These are phyloP conservation scores for Kodamaea jinghongensis DNA, from an alignment of 805 yeast genomes.

Conservation along the genomic window DNA sequence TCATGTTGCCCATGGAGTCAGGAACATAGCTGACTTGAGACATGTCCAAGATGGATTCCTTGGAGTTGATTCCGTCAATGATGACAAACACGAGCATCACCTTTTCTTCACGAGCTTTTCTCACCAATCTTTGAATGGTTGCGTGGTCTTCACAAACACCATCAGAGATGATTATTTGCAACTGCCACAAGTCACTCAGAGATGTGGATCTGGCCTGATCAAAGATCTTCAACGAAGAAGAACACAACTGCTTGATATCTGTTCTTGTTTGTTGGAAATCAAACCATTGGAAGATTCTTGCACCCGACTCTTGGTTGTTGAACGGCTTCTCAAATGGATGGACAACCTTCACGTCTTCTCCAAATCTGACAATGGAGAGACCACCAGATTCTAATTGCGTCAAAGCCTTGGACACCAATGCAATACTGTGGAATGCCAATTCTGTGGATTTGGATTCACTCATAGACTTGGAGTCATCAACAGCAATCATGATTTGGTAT, in stretches of 20 bases:
- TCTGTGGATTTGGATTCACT: constrained; percentile 87
- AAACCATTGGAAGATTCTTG: constrained; percentile 80
- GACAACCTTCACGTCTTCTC: constrained; percentile 76
- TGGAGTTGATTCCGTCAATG: constrained; percentile 82
- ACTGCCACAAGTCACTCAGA: constrained; percentile 78
- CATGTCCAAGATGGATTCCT: constrained; percentile 91
- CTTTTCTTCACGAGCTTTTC: constrained; percentile 87
- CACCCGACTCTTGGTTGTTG: constrained; percentile 72
- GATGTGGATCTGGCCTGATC: constrained; percentile 50
- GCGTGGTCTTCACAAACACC: constrained; percentile 97
- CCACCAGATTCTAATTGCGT: constrained; percentile 95
- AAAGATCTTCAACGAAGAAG: constrained; percentile 70
- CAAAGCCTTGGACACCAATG: constrained; percentile 88
- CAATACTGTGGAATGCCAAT: constrained; percentile 90
- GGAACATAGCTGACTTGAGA: constrained; percentile 83
- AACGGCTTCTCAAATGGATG: constrained; percentile 90
- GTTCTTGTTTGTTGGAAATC: constrained; percentile 87
- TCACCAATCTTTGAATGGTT: constrained; percentile 74
- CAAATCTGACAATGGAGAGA: constrained; percentile 84
- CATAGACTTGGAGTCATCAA: constrained; percentile 98
- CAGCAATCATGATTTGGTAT: constrained; percentile 95
- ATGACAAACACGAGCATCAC: constrained; percentile 94
- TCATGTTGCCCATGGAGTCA: constrained; percentile 65
- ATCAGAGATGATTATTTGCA: constrained; percentile 89
- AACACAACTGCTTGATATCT: constrained; percentile 72